Evolutionary conservation across 2,329 filamentous ascomycete species (phyloP).

Genomic region (Paecilomyces sp.): DNA sequence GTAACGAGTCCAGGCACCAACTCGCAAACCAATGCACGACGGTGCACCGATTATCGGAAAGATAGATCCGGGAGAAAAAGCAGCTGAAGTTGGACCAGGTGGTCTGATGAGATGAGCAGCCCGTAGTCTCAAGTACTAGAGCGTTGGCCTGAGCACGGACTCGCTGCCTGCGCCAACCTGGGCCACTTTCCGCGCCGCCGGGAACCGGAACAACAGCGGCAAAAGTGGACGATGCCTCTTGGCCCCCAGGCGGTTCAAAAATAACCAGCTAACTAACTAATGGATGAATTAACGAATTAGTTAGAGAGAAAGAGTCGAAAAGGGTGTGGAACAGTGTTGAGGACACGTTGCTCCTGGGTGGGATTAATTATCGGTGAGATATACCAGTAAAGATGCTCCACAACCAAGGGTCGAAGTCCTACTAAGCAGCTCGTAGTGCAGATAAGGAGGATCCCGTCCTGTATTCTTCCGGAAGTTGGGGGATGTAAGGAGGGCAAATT

Average conservation of each 20-base stretch:
- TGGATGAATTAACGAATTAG: too few relatives aligned
- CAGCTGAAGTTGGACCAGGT: slow-evolving; percentile 1
- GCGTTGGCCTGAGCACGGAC: slow-evolving; percentile 1
- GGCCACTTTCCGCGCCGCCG: background rate
- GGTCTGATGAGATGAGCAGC: background rate
- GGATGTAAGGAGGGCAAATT: too few relatives aligned
- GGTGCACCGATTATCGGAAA: background rate
- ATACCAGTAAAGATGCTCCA: background rate
- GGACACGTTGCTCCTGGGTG: background rate
- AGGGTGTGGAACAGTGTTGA: background rate
- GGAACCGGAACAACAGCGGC: background rate
- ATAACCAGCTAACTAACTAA: background rate
- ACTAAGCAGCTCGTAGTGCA: background rate
- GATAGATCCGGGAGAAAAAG: background rate
- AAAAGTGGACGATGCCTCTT: background rate
- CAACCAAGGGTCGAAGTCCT: background rate
- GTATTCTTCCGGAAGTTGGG: too few relatives aligned
- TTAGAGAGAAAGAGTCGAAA: background rate
- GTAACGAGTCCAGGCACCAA: background rate
- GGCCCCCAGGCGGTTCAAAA: background rate
- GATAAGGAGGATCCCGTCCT: background rate
- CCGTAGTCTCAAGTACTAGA: background rate
- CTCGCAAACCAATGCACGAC: background rate
- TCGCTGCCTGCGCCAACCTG: background rate
- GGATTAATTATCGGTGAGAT: background rate